Evolutionary conservation across 1,284 basidiomycete species (phyloP).

Genomic region (Butyriboletus regius): DNA sequence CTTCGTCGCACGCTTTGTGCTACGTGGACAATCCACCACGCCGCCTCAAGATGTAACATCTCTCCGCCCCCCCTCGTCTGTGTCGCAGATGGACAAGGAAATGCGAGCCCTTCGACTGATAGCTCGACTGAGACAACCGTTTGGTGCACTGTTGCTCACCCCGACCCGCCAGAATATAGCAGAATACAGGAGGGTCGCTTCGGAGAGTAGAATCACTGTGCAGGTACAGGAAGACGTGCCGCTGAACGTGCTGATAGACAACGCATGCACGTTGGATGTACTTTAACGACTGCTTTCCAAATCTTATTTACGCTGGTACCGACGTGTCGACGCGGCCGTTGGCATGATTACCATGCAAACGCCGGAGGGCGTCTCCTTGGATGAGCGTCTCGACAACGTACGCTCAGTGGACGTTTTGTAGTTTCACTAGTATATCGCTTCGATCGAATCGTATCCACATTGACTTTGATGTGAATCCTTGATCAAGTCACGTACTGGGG

Average conservation of each 20-base stretch:
- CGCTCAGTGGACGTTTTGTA: too few species aligned
- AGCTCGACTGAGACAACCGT: neutral
- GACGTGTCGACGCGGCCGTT: too few species aligned
- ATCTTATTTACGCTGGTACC: too few species aligned
- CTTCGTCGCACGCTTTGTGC: neutral
- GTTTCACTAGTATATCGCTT: too few species aligned
- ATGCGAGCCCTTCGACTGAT: neutral
- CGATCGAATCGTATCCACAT: too few species aligned
- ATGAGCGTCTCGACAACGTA: too few species aligned
- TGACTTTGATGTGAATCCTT: too few species aligned
- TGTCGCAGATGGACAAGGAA: neutral
- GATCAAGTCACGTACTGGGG: too few species aligned
- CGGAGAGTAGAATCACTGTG: slow-evolving; percentile 6
- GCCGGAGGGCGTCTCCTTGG: too few species aligned
- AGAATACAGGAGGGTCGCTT: slow-evolving; percentile 5
- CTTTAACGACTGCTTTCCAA: neutral
- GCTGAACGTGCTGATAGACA: neutral
- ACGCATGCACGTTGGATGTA: neutral
- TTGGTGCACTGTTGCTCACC: slow-evolving; percentile 5
- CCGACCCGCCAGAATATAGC: neutral
- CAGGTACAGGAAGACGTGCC: neutral
- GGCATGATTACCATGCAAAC: too few species aligned
- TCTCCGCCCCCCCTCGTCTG: neutral
- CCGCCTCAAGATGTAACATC: neutral
- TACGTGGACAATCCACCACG: neutral